Percentiles rank a stretch among this genome's conserved stretches.
These are phyloP conservation scores for Triticum dicoccoides DNA, from an alignment of 176 grass and related monocot species.

Conservation along the genomic window DNA sequence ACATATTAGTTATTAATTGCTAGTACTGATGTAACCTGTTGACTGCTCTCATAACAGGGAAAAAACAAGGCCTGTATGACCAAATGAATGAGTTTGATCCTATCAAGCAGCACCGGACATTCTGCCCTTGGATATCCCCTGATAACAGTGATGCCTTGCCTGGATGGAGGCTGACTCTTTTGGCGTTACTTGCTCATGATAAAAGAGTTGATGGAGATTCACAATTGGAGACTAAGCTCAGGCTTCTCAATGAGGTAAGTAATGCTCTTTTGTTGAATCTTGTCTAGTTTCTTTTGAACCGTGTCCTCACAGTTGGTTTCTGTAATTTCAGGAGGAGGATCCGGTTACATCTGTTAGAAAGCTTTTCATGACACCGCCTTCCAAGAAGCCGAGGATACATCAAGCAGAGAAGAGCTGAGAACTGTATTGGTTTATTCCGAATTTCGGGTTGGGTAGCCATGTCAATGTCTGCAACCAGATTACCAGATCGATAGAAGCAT, in stretches of 20 bases:
- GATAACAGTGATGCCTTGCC: slow-evolving; percentile 46
- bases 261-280: slow-evolving; percentile 31
- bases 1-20: not conserved
- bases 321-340: slow-evolving; percentile 68
- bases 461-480: not conserved
- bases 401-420: slow-evolving; percentile 36
- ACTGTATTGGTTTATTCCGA: not conserved
- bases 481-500: not conserved
- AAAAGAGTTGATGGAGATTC: slow-evolving; percentile 32
- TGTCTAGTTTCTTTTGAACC: slow-evolving; percentile 25
- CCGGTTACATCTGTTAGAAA: slow-evolving; percentile 81
- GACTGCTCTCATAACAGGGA: slow-evolving; percentile 36
- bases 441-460: not conserved
- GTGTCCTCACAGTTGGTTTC: slow-evolving; percentile 16
- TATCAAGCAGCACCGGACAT: slow-evolving; percentile 84
- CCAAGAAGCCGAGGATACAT: slow-evolving; percentile 52
- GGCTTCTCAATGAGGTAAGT: slow-evolving; percentile 77
- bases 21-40: slow-evolving; percentile 6
- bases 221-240: slow-evolving; percentile 35
- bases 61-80: slow-evolving; percentile 46
- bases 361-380: slow-evolving; percentile 64
- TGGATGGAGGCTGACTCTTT: slow-evolving; percentile 78
- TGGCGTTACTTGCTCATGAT: slow-evolving; percentile 59
- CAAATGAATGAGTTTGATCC: slow-evolving; percentile 77
- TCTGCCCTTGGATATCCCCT: slow-evolving; percentile 87